These are phyloP conservation scores for Avena insularis DNA, from an alignment of 176 grass and related monocot species.

Conservation along the genomic window DNA sequence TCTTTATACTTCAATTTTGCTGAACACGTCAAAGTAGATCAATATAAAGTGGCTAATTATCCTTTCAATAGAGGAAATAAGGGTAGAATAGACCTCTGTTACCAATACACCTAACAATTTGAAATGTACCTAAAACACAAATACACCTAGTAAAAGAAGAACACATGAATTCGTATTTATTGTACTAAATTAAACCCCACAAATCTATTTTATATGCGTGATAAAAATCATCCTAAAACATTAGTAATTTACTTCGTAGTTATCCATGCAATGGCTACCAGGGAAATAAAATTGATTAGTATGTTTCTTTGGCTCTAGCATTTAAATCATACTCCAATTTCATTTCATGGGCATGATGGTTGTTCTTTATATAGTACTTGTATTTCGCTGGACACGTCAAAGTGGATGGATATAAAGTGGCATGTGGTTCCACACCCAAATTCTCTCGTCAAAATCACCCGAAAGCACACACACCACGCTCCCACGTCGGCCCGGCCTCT, in stretches of 20 bases:
- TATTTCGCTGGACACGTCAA: neutral
- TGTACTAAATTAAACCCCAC: neutral
- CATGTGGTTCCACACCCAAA: neutral
- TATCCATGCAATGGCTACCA: neutral
- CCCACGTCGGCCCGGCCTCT: neutral
- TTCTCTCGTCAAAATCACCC: neutral
- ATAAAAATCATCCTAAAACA: neutral
- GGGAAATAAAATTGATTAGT: neutral
- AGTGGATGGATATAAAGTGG: conserved; percentile 27
- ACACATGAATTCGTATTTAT: neutral
- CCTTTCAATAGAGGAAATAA: no score
- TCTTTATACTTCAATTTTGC: no score
- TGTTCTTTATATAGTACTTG: no score
- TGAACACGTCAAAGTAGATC: no score
- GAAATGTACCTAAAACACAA: neutral
- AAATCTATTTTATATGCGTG: neutral
- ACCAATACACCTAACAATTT: neutral
- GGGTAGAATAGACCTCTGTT: no score
- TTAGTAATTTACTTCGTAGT: neutral
- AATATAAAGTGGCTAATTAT: no score
- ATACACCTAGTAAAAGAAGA: neutral
- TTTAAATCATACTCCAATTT: neutral
- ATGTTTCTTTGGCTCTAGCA: no score
- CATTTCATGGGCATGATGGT: neutral
- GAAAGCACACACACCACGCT: neutral